These are phyloP conservation scores for Protostelium mycophagum DNA, from an alignment of 78 protist species.

Conservation along the genomic window DNA sequence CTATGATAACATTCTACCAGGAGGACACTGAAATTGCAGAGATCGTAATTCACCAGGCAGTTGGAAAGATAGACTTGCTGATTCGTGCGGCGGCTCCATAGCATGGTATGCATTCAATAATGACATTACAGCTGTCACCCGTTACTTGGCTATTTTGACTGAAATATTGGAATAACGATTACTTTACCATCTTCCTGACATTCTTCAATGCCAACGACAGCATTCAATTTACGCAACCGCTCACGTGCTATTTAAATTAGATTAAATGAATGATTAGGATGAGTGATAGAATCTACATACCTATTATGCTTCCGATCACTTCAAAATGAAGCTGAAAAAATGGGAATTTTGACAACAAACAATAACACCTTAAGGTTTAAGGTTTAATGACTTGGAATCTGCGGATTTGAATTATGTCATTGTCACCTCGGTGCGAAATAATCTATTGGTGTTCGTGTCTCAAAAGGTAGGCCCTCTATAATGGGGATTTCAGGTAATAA, in stretches of 20 bases:
- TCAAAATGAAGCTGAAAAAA: not conserved
- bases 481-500: not conserved
- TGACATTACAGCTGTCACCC: not conserved
- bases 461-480: not conserved
- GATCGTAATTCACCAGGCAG: not conserved
- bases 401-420: too few species aligned
- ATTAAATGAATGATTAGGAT: not conserved
- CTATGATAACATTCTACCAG: not conserved
- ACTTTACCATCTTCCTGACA: not conserved
- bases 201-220: not conserved
- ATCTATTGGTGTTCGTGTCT: not conserved
- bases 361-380: not conserved
- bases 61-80: not conserved
- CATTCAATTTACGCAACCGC: not conserved
- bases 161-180: too few species aligned
- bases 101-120: not conserved
- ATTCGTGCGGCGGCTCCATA: not conserved
- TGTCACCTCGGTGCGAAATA: not conserved
- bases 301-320: not conserved
- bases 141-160: too few species aligned
- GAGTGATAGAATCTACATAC: not conserved
- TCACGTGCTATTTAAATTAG: not conserved
- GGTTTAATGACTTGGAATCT: too few species aligned
- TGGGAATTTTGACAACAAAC: not conserved
- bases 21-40: not conserved